phyloP scores from a whole-genome alignment of 345 rosid genomes.

The Linum lewisii region DNA sequence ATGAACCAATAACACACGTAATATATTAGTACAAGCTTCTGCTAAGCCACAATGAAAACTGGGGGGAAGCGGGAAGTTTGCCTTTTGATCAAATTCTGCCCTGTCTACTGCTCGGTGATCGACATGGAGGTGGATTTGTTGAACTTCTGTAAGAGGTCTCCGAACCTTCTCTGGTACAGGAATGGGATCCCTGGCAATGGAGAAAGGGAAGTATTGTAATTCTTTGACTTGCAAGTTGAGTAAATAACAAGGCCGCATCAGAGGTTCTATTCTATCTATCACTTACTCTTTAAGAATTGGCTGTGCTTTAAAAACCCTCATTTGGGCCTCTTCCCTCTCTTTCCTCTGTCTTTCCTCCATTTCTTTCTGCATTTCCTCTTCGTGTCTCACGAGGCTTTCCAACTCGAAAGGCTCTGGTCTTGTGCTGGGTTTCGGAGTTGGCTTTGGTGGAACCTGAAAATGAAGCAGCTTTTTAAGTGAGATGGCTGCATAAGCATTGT shows the following conservation, averaged over 20 bases:
- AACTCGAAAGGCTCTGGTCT: constrained; percentile 76
- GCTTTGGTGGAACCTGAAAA: constrained; percentile 76
- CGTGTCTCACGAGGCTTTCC: constrained; percentile 80
- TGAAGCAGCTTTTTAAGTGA: not conserved
- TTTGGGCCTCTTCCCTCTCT: constrained; percentile 62
- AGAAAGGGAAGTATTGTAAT: not conserved
- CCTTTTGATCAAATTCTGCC: constrained; percentile 89
- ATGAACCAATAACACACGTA: too few relatives aligned
- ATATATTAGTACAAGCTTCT: too few relatives aligned
- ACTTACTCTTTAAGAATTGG: constrained; percentile 72
- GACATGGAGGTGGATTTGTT: constrained; percentile 54
- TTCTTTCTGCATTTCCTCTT: constrained; percentile 78
- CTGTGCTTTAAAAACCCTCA: constrained; percentile 72
- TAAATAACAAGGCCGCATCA: too few relatives aligned
- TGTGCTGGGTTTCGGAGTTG: constrained; percentile 76
- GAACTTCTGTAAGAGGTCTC: constrained; percentile 76
- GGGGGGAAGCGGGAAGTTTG: constrained; percentile 11
- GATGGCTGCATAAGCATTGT: too few relatives aligned
- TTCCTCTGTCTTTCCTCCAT: constrained; percentile 63
- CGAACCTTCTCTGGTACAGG: constrained; percentile 87
- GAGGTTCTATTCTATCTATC: not conserved
- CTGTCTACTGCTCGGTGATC: constrained; percentile 69
- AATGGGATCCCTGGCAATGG: constrained; percentile 72
- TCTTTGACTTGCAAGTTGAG: not conserved
- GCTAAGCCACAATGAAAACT: too few relatives aligned